These are phyloP conservation scores for Pythium aristosporum DNA, from an alignment of 352 stramenopile species.

Conservation along the genomic window DNA sequence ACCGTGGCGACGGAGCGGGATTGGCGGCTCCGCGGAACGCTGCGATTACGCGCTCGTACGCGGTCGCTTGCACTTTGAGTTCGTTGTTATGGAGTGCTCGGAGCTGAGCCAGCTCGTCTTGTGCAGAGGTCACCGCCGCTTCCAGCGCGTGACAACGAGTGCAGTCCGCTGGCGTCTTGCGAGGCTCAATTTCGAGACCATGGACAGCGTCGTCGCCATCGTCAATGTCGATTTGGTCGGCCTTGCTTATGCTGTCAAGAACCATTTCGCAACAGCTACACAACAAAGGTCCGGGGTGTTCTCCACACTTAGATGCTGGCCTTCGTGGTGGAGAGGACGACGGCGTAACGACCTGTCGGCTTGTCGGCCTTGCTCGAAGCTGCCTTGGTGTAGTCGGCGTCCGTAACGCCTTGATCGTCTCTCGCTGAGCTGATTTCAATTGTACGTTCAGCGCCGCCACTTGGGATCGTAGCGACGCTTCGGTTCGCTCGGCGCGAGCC, in stretches of 20 bases:
- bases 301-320: not conserved
- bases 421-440: conserved; percentile 20
- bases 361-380: not conserved
- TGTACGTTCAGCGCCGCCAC: conserved; percentile 27
- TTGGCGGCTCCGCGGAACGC: not conserved
- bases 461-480: conserved; percentile 33
- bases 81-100: conserved; percentile 35
- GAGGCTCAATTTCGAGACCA: not conserved
- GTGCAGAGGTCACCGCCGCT: conserved; percentile 23
- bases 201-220: conserved; percentile 12
- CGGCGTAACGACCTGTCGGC: not conserved
- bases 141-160: conserved; percentile 27
- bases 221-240: conserved; percentile 28
- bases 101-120: conserved; percentile 30
- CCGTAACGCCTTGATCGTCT: conserved; percentile 24
- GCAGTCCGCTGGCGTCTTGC: conserved; percentile 6
- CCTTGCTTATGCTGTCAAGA: conserved; percentile 16
- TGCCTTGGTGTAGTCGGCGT: not conserved
- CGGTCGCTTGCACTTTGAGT: conserved; percentile 33
- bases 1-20: not conserved
- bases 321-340: too few species aligned
- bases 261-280: conserved; percentile 19
- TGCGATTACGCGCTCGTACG: conserved; percentile 19
- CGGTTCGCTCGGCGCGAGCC: conserved; percentile 31
- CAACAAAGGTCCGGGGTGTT: not conserved